Evolutionary conservation across 352 stramenopile species (phyloP), one percentile per base, ranked within the genome.

Genomic region (Peronospora belbahrii): DNA sequence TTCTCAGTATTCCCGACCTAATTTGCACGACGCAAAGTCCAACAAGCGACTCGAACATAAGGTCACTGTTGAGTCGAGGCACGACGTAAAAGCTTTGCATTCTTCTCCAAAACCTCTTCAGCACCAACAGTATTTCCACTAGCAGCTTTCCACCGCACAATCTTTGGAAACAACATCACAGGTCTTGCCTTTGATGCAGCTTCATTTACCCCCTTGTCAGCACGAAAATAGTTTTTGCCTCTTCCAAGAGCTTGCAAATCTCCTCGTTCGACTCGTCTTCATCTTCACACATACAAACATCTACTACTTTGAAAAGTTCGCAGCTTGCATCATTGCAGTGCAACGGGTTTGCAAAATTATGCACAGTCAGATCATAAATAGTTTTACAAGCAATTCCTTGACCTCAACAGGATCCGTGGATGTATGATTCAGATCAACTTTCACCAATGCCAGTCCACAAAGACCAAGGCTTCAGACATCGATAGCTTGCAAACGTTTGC

Each of bases 21-120:
- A 86, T 60, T 14, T 74, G 51, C 6, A 86, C 55, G 25, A 86
- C 67, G 17, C 71, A 86, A 19, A 80, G 54, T 5, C 67, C 71
- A 6, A 83, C 57, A 8, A 86, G 62, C 19, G 67, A 46, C n/a
- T 71, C 59, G 38, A 64, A 67, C 46, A 80, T 54, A 33, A 57
- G 39, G 23, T 73, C 64, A 6, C 28, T 60, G 6, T 56, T 48
- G 13, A 38, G 9, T 30, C 33, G 17, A 17, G 6, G 39, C 18
- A 10, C 40, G 25, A 33, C 56, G 58, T 17, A 60, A 41, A 13
- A 71, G 37, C 8, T 43, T 23, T 1, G 65, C 59, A 37, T 51
- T 67, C 32, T 74, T 53, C 28, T 72, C 46, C 36, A 76, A 32
- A 17, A 71, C 20, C 48, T 58, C 48, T 23, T 65, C 49, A 27